Base-by-base conservation (phyloP, 352 stramenopile genomes). In the Peronospora destructor region DNA sequence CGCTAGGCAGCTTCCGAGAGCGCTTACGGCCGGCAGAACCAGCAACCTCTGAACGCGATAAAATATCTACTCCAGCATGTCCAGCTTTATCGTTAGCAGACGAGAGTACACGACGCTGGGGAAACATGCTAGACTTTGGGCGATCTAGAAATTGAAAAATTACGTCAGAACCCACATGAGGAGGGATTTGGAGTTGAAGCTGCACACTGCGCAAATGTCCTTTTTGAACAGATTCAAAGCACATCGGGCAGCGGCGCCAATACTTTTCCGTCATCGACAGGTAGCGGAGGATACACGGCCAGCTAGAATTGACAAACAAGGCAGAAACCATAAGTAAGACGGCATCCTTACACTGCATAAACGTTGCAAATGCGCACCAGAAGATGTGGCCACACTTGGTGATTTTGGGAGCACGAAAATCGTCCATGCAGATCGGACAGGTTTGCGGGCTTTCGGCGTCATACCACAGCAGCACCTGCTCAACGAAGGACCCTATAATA, bases 341-440 rank as follows among this genome's bases (percentile, higher is more conserved):
- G 13, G 39, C 6, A 55, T 41, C 23, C 2, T 6, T 6, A 41
- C 2, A 26, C 16, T 41, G 19, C 2, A 35, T n/a, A 45, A 13
- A 33, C 12, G 7, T 34, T 36, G 39, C 11, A 45, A 32, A n/a
- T 42, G 35, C 56, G 30, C 49, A 92, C 82, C 82, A 92, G 41
- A 90, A 92, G 19, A 87, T 85, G 51, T 92, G 82, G 25, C 82
- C 82, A 50, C 82, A 92, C 40, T 87, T 85, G 54, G 82, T 92
- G 51, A 91, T 92, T 64, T 91, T 92, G 7, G 82, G 82, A 9
- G 75, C 77, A 14, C 75, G 78, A 29, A 88, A 84, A 43, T 56
- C 60, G 40, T 92, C 82, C 50, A 92, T 68, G 49, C 82, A 92
- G 52, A 92, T 91, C 26, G 82, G 82, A 67, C 82, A 92, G 14